A percentile compares a stretch with the other conserved stretches of the same genome.
Evolutionary conservation across 2,329 filamentous ascomycete species (phyloP).

Genomic region (Botrytis cinerea): DNA sequence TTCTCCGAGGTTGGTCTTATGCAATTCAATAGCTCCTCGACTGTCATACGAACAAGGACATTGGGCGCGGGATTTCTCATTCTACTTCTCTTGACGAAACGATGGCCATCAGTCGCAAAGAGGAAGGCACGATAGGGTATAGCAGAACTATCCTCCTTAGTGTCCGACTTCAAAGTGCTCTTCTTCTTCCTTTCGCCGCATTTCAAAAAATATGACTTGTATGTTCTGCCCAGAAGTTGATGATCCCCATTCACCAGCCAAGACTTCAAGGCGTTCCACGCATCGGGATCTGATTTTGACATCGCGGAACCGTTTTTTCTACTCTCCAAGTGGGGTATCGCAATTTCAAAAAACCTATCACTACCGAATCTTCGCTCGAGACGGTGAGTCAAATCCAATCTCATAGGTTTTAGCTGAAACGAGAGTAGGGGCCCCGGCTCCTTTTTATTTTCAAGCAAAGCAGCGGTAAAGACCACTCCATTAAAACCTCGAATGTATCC

Average conservation of each 20-base stretch:
- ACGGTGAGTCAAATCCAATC: conserved; percentile 53
- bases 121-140: conserved; percentile 51
- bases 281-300: conserved; percentile 41
- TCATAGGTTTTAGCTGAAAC: conserved; percentile 52
- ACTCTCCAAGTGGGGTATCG: conserved; percentile 49
- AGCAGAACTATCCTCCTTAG: conserved; percentile 41
- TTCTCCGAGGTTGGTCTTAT: conserved; percentile 52
- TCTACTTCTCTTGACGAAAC: conserved; percentile 11
- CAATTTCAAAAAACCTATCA: conserved; percentile 60
- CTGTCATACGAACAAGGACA: conserved; percentile 39
- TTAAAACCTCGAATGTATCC: conserved; percentile 42
- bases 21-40: conserved; percentile 53
- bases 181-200: conserved; percentile 35
- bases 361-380: conserved; percentile 57
- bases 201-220: conserved; percentile 39
- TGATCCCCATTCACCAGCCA: conserved; percentile 45
- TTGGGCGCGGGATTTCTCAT: not conserved
- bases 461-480: conserved; percentile 48
- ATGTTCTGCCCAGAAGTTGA: conserved; percentile 36
- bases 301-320: conserved; percentile 32
- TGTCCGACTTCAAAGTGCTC: conserved; percentile 44
- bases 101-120: conserved; percentile 54
- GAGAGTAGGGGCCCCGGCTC: conserved; percentile 47
- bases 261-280: conserved; percentile 43
- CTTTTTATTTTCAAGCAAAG: conserved; percentile 44